Conservation (phyloP, 108 stramenopile species). For the Cafeteria roenbergensis region DNA sequence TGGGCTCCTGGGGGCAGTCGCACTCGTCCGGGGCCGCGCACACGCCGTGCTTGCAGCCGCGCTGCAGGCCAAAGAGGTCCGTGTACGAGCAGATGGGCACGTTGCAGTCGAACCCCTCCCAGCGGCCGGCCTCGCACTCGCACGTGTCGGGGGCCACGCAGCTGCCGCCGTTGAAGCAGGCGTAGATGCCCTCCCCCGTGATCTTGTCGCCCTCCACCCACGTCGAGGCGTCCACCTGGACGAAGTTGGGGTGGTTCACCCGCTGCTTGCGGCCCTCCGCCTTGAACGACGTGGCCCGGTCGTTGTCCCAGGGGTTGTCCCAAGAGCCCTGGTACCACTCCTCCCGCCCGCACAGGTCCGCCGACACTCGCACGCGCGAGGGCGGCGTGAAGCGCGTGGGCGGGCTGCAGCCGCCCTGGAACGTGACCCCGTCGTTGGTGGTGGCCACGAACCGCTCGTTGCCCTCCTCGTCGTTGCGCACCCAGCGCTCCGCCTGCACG, state of each 20-base stretch:
- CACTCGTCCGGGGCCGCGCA: conserved; percentile 58
- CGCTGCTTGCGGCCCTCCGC: conserved; percentile 38
- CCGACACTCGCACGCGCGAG: conserved; percentile 1
- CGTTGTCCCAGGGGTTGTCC: neutral
- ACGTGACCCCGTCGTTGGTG: neutral
- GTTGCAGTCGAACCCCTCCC: conserved; percentile 30
- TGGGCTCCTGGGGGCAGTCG: conserved; percentile 38
- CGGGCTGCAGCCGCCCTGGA: neutral
- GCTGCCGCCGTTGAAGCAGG: conserved; percentile 59
- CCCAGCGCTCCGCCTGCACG: conserved; percentile 55
- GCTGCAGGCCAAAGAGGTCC: conserved; percentile 9
- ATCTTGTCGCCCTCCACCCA: conserved; percentile 38
- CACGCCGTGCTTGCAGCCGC: conserved; percentile 55
- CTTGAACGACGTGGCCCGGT: neutral
- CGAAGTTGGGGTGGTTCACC: conserved; percentile 61
- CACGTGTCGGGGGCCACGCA: conserved; percentile 36
- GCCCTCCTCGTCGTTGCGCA: conserved; percentile 34
- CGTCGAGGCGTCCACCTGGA: conserved; percentile 13
- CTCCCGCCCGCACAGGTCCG: conserved; percentile 8
- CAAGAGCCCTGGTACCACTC: conserved; percentile 3
- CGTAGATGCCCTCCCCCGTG: conserved; percentile 62
- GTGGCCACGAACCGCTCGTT: conserved; percentile 15
- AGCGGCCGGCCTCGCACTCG: conserved; percentile 31
- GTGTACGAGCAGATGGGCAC: conserved; percentile 27
- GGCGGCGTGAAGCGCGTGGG: neutral